Base-by-base conservation (phyloP, 1,284 basidiomycete genomes). In the Jaminaea rosea region DNA sequence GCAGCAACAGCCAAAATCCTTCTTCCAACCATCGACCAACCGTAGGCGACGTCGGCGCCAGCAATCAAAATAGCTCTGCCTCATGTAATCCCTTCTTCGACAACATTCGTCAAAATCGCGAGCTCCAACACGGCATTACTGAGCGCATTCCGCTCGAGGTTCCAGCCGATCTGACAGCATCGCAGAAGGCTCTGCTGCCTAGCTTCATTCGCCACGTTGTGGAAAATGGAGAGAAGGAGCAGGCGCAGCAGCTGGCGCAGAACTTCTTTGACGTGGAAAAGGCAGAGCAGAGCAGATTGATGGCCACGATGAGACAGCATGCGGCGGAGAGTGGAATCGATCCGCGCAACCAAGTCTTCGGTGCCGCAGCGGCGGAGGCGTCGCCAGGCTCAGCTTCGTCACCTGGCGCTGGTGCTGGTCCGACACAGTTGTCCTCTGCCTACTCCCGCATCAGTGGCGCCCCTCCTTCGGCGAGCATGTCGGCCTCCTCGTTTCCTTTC, bases 241-340 rank as follows among this genome's bases (percentile, higher is more conserved):
- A 85, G 26, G 84, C 87, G 0, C 83, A 87, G 53, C 80, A 83
- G 7, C 83, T 97, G 11, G 89, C 90, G 1, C 84, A 85, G 78
- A 86, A 90, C 74, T 91, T 96, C 67, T 92, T 92, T 77, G 80
- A 83, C 49, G 85, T 94, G 53, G 90, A 94, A 69, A 79, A 88
- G 6, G 85, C 86, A 3, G 93, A 98, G 76, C 92, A 94, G 76
- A 79, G 84, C 49, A 79, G 93, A 2, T 76, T 98, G 42, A 87
- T 91, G 76, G 84, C 85, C 4, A 84, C 96, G 39, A 92, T 97
- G 89, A 83, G 88, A 47, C 86, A 88, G 74, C 92, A 96, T 72
- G 82, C 85, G 3, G 80, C 70, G 10, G 67, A 70, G 42, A 46
- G 44, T 34, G 36, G 32, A 9, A 26, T 36, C 1, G 50, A 57